Conservation (phyloP, 2,329 filamentous ascomycete species). For the Elsinoe perseae region DNA sequence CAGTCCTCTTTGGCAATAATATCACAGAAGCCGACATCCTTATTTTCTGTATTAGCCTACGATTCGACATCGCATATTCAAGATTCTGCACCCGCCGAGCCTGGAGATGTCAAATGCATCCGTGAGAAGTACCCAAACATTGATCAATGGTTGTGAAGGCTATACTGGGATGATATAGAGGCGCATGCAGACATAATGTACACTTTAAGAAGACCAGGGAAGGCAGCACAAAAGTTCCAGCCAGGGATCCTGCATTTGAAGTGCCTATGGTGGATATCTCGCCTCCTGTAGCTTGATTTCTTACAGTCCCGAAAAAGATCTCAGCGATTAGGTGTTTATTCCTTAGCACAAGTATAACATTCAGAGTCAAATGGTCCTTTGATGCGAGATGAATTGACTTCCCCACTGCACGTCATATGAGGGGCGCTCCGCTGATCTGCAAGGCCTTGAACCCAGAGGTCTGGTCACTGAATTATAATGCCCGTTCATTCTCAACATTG, state of each 20-base stretch:
- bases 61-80: constrained; percentile 70
- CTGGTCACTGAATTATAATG: not conserved
- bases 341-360: too few relatives aligned
- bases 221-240: not conserved
- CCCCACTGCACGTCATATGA: not conserved
- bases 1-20: constrained; percentile 65
- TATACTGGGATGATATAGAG: constrained; percentile 41
- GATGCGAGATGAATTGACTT: not conserved
- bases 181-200: constrained; percentile 39
- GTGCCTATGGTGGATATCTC: not conserved
- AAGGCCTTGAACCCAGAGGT: not conserved
- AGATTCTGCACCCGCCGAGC: constrained; percentile 72
- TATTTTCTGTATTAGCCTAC: constrained; percentile 60
- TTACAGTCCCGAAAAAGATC: too few relatives aligned
- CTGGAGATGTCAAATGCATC: constrained; percentile 49
- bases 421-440: not conserved
- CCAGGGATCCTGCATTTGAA: not conserved
- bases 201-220: constrained; percentile 29
- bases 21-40: constrained; percentile 79
- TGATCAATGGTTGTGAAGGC: constrained; percentile 38
- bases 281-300: not conserved
- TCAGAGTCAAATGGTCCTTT: too few relatives aligned
- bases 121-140: constrained; percentile 50
- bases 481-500: not conserved
- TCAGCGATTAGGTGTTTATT: too few relatives aligned